phyloP scores from a whole-genome alignment of 164 flowering plant genomes.

The Piper longum region DNA sequence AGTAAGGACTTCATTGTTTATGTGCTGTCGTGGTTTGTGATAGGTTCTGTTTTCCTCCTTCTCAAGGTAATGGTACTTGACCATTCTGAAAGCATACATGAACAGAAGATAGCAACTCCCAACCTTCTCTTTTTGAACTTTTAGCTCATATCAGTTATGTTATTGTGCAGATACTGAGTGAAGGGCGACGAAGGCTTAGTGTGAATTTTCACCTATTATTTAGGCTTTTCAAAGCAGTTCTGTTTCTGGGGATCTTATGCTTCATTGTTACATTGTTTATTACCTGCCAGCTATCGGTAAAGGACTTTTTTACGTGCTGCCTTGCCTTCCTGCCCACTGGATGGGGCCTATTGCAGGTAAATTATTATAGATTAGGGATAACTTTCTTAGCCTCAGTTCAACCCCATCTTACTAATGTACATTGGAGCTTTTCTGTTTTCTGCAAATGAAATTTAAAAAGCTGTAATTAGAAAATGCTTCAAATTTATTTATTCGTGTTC shows the following conservation, averaged over 20 bases:
- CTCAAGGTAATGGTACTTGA: constrained; percentile 38
- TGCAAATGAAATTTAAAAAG: too few species aligned
- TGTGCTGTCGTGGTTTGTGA: constrained; percentile 78
- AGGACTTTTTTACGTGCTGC: constrained; percentile 59
- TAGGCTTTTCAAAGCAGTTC: constrained; percentile 57
- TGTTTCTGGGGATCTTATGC: constrained; percentile 53
- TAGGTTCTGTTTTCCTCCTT: constrained; percentile 41
- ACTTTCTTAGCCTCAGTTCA: neutral
- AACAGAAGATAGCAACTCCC: neutral
- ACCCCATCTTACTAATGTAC: neutral
- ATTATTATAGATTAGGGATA: constrained; percentile 1
- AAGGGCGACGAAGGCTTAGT: constrained; percentile 52
- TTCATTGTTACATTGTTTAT: constrained; percentile 35
- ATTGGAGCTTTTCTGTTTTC: too few species aligned
- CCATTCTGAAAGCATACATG: neutral
- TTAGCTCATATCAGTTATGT: neutral
- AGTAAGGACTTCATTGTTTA: constrained; percentile 63
- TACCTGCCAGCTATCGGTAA: constrained; percentile 51
- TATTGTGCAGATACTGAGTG: constrained; percentile 47
- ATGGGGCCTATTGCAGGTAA: constrained; percentile 86
- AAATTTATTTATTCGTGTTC: too few species aligned
- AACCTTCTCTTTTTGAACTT: neutral
- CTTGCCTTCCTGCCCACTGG: constrained; percentile 92
- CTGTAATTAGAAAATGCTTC: too few species aligned
- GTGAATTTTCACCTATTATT: constrained; percentile 45